Base-by-base conservation (phyloP, 73 alveolate genomes). In the Symbiodinium pilosum region DNA sequence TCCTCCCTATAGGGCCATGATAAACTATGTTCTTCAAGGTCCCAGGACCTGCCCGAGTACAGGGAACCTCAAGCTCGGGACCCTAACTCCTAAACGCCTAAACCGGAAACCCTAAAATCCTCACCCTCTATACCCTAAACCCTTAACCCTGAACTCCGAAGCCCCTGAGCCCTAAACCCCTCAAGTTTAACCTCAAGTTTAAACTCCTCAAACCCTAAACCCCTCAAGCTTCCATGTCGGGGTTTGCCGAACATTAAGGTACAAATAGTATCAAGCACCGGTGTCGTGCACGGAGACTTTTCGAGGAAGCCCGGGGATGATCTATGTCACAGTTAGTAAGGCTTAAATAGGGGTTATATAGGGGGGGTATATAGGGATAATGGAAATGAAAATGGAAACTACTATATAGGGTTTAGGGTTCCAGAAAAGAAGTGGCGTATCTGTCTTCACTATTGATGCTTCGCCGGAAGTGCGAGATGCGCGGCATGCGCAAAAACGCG, bases 391-490 rank as follows among this genome's bases (percentile, higher is more conserved):
- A 8, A 16, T 47, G 64, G 64, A 16, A 47, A 8, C 16, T 47
- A 47, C 24, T 47, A 47, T 11, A 16, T 47, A 47, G 16, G 64
- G 64, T 47, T 47, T 11, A 11, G 16, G 16, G 64, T 47, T n/a
- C n/a, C n/a, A n/a, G n/a, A n/a, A n/a, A n/a, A n/a, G n/a, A n/a
- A n/a, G n/a, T n/a, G n/a, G n/a, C n/a, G n/a, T n/a, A n/a, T n/a
- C n/a, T 64, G 77, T 64, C 77, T 64, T 64, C 77, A 64, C 77
- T 64, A 26, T 64, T 64, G 5, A 64, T 21, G 77, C 77, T 64
- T 32, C 77, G 77, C 77, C 77, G 77, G 77, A 64, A 12, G 77
- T 64, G 77, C 77, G 36, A 64, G 36, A 64, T 64, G 77, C 77
- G 77, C 41, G 8, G 77, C 77, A 21, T 26, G 38, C 41, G 36